Conservation (phyloP, 768 basidiomycete species). For the Cantharellus anzutake region DNA sequence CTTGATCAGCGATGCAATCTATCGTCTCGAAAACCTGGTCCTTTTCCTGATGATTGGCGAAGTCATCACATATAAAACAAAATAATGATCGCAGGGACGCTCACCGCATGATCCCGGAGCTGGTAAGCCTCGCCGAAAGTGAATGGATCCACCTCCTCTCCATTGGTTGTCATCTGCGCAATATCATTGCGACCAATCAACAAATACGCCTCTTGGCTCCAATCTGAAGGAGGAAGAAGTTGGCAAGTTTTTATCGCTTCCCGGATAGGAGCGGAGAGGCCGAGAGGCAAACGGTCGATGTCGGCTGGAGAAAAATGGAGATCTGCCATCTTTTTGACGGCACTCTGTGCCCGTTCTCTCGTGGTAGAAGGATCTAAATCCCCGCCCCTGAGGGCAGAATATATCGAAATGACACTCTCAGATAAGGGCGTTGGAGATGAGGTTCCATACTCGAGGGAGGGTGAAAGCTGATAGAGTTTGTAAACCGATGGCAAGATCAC, state of each 20-base stretch:
- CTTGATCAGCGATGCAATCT: slow-evolving; percentile 6
- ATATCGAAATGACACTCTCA: slow-evolving; percentile 7
- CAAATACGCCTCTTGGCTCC: slow-evolving; percentile 49
- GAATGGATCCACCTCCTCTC: slow-evolving; percentile 19
- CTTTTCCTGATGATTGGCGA: background rate
- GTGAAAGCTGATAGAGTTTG: slow-evolving; percentile 7
- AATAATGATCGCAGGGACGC: too few species aligned
- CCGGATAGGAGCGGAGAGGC: slow-evolving; percentile 55
- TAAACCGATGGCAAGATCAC: slow-evolving; percentile 17
- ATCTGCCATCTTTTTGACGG: slow-evolving; percentile 35
- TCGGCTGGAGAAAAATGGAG: slow-evolving; percentile 28
- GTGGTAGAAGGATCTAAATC: slow-evolving; percentile 6
- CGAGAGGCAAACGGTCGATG: slow-evolving; percentile 41
- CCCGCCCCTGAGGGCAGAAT: slow-evolving; percentile 5
- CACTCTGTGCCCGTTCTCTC: slow-evolving; percentile 36
- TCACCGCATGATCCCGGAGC: background rate
- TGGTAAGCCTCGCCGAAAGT: slow-evolving; percentile 31
- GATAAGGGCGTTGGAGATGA: background rate
- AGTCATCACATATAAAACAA: background rate
- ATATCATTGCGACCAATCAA: slow-evolving; percentile 60
- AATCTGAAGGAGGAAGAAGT: slow-evolving; percentile 49
- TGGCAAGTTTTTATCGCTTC: slow-evolving; percentile 81
- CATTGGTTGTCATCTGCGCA: slow-evolving; percentile 25
- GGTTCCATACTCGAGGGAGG: slow-evolving; percentile 7
- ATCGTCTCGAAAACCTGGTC: slow-evolving; percentile 3